Evolutionary conservation across 306 rosid genomes (phyloP), one percentile per base, ranked within the genome.

Genomic region (Corylus heterophylla): DNA sequence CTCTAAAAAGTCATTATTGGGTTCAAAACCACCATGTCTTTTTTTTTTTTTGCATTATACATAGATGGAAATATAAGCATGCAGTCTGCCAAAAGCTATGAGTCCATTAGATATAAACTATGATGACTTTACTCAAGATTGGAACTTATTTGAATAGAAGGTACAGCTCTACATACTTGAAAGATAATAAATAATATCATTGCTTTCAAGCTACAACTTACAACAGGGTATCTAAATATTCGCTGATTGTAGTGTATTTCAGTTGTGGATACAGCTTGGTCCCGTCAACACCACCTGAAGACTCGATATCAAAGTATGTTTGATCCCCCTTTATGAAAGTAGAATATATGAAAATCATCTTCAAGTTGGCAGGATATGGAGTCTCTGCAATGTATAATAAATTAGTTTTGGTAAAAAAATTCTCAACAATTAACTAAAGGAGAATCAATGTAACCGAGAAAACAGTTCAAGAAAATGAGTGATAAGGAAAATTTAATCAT

Each of bases 271-370:
- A 90, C 47, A 92, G 85, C 79, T 89, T 84, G 12, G 89, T 79
- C 18, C 96, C 98, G 3, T 90, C 84, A 6, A 83, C 92, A 31
- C 94, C 94, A 51, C 81, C 78, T 3, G 89, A 78, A 27, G 87
- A 20, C 66, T 90, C 88, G 0, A 92, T 86, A 22, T 88, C 89
- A 18, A 90, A 94, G 88, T 88, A 86, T 5, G 91, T 92, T 14
- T 94, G 98, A 87, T 94, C 96, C n/a, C 97, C 96, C 74, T 89
- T 90, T 39, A 94, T 47, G 83, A 92, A 94, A 86, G 89, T 90
- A 81, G 97, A 94, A 82, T 92, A 94, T 80, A 86, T 85, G 78
- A 92, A 92, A 10, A 90, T 74, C 82, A 83, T 49, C 73, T 82
- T 82, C 68, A 80, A 68, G 86, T 92, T 92, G 59, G 73, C 73